Conservation (phyloP, 2,329 filamentous ascomycete species). For the Grosmannia penicillata region DNA sequence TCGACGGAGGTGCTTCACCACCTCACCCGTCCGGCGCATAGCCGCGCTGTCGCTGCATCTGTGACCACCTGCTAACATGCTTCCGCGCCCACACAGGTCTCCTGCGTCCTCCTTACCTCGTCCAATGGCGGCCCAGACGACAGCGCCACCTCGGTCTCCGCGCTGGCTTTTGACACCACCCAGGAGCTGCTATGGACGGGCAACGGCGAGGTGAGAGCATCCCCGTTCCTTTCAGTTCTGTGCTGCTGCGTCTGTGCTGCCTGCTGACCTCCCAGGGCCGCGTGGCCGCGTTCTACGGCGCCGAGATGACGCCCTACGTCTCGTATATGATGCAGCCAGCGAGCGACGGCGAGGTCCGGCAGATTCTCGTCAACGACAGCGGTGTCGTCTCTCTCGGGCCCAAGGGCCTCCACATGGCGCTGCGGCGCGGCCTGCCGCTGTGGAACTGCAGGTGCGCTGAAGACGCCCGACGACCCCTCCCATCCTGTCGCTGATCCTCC, state of each 20-base stretch:
- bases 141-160: conserved; percentile 56
- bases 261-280: conserved; percentile 47
- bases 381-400: conserved; percentile 77
- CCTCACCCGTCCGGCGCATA: conserved; percentile 22
- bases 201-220: conserved; percentile 14
- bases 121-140: conserved; percentile 48
- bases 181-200: conserved; percentile 86
- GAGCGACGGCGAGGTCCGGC: conserved; percentile 65
- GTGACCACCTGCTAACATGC: conserved; percentile 77
- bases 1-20: conserved; percentile 8
- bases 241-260: neutral
- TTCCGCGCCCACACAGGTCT: conserved; percentile 46
- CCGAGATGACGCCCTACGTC: conserved; percentile 76
- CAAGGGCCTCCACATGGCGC: conserved; percentile 77
- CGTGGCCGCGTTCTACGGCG: conserved; percentile 75
- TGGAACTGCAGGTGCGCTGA: conserved; percentile 76
- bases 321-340: conserved; percentile 69
- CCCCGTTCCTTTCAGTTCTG: neutral
- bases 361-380: conserved; percentile 81
- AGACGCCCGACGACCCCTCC: too few species aligned
- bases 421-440: conserved; percentile 64
- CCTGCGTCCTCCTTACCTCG: conserved; percentile 67
- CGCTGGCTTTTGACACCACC: conserved; percentile 74
- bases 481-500: neutral
- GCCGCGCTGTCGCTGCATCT: conserved; percentile 67